These are phyloP conservation scores for Hymenoscyphus repandus DNA, from an alignment of 2,329 filamentous ascomycete genomes.

Conservation along the genomic window DNA sequence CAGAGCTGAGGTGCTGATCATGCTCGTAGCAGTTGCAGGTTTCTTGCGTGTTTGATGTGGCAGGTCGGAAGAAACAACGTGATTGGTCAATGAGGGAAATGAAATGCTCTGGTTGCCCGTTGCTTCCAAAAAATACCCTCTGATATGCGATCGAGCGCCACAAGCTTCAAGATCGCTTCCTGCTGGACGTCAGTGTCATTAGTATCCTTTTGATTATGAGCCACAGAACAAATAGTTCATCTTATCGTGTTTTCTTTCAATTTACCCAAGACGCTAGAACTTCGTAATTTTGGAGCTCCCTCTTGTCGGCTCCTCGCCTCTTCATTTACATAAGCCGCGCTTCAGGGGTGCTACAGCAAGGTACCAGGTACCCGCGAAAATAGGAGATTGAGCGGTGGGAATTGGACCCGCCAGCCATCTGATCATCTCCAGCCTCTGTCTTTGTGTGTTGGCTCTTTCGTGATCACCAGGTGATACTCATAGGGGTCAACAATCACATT, in stretches of 20 bases:
- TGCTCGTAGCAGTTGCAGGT: background rate
- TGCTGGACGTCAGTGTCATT: too few relatives aligned
- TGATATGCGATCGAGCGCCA: too few relatives aligned
- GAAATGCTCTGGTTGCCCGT: too few relatives aligned
- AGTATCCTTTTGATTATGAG: too few relatives aligned
- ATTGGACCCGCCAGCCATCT: background rate
- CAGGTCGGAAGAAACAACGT: background rate
- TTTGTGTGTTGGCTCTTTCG: background rate
- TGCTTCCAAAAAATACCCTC: too few relatives aligned
- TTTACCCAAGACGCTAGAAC: too few relatives aligned
- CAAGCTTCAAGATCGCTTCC: too few relatives aligned
- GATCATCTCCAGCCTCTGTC: background rate
- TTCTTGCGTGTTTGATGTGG: conserved; percentile 4
- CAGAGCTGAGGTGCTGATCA: background rate
- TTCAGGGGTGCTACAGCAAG: background rate
- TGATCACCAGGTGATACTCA: background rate
- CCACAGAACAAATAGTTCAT: too few relatives aligned
- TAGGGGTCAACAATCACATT: background rate
- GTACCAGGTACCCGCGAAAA: background rate
- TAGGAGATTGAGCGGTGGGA: background rate
- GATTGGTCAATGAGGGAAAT: conserved; percentile 2
- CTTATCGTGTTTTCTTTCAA: too few relatives aligned
- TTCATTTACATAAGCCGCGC: background rate
- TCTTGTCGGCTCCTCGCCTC: too few relatives aligned
- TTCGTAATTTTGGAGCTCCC: too few relatives aligned